Base-by-base conservation (phyloP, 208 protist genomes). In the Leishmania tropica region DNA sequence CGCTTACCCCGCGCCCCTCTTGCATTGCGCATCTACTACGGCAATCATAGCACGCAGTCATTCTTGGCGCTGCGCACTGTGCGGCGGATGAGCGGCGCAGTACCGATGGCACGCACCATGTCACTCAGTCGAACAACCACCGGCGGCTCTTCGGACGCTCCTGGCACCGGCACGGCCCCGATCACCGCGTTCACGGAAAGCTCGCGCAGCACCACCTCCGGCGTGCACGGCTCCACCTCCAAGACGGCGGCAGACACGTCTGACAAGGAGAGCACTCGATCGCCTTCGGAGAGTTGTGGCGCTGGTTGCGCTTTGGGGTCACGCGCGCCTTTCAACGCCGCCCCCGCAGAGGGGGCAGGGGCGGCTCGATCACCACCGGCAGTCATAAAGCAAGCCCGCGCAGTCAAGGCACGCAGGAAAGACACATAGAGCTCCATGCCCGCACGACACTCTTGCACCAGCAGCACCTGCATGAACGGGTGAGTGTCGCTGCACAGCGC, bases 381-480 rank as follows among this genome's bases (percentile, higher is more conserved):
- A 60, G 48, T 31, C 73, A 84, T 5, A 79, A 35, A 73, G 40
- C 81, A 64, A 48, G 88, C 53, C 42, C 85, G 81, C 71, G 76
- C 83, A 2, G 85, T 92, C n/a, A 96, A 81, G 4, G 87, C 85
- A 28, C 82, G 78, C 5, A 97, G 21, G n/a, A 97, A 68, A 10
- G 70, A 42, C 15, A 85, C 58, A 81, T 96, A 97, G 76, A 96
- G 85, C 21, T 86, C 68, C 78, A 91, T 88, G 60, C 84, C 81
- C 35, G 81, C 83, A 17, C 77, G 78, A 80, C 91, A 96, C 73
- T 94, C 90, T 78, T 96, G 92, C 64, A 89, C 85, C n/a, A 96
- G 89, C 42, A 97, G 83, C 48, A 90, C 91, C 35, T 83, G 80
- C 85, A 95, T 92, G 78, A 97, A 97, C 6, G 84, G 87, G 53